Evolutionary conservation across 805 yeast genomes (phyloP), one percentile per base, ranked within the genome.

Genomic region (Scheffersomyces stipitis): DNA sequence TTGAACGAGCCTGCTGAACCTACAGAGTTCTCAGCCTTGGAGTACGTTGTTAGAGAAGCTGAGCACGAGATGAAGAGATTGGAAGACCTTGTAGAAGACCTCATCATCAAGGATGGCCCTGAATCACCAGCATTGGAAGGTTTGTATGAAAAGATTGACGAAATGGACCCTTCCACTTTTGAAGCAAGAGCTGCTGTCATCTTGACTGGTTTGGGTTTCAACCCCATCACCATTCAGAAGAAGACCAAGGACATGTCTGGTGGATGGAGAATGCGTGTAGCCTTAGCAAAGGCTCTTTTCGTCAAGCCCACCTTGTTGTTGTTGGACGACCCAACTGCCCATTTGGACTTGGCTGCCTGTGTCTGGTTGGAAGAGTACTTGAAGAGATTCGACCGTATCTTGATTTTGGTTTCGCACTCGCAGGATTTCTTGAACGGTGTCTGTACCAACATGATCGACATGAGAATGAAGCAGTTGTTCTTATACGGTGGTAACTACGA

Each of bases 211-310:
- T 79, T 93, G 65, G 99, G 99, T 57, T 93, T 93, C 82, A 86
- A 86, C 69, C 58, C 84, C 39, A 68, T 69, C 49, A 91, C 98
- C 39, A 91, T 93, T 58, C 75, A 78, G 62, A 93, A 93, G 78
- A 84, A 83, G 71, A 93, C 99, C 57, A 90, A 88, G 69, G 98
- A 93, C 62, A 93, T 93, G 99, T 88, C 97, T 60, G 99, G 99
- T 80, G 99, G 99, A 64, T 93, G 99, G 99, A 89, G 89, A 76
- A 93, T 93, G 99, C 88, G 99, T 73, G 99, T 93, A 45, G 98
- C 99, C 30, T 76, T 93, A 45, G 96, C 96, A 43, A 93, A 93
- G 71, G 99, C 99, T 20, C 76, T 93, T 54, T 93, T 93, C 75
- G 98, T 93, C 51, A 91, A 93, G 75, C 99, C 99, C 60, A 90